Percentiles rank a stretch among this genome's conserved stretches.
Evolutionary conservation across 177 flowering plant species (phyloP).

Genomic region (Vitis hybrid): DNA sequence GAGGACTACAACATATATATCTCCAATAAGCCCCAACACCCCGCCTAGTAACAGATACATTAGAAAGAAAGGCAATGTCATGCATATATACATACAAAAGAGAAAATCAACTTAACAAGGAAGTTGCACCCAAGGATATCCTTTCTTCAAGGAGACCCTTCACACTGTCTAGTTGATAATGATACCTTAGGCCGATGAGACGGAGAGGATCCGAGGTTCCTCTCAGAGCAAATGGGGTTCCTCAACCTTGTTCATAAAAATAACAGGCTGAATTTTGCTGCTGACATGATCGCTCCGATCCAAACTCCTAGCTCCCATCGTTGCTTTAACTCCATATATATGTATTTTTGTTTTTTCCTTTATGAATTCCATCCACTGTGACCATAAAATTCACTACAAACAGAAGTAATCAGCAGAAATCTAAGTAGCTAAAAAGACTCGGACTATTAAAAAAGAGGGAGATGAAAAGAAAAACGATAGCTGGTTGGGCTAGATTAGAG

Average conservation of each 20-base stretch:
- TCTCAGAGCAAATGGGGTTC: slow-evolving; percentile 57
- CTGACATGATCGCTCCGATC: slow-evolving; percentile 91
- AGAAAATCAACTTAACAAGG: slow-evolving; percentile 22
- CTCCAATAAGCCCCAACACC: slow-evolving; percentile 2
- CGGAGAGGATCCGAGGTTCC: slow-evolving; percentile 81
- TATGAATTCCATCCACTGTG: not conserved
- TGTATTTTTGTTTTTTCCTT: slow-evolving; percentile 3
- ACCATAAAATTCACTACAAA: slow-evolving; percentile 20
- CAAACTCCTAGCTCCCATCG: slow-evolving; percentile 33
- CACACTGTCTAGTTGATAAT: slow-evolving; percentile 7
- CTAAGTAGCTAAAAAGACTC: slow-evolving; percentile 6
- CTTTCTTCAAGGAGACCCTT: slow-evolving; percentile 3
- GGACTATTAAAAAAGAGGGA: slow-evolving; percentile 15
- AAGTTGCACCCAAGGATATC: slow-evolving; percentile 11
- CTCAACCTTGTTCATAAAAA: slow-evolving; percentile 30
- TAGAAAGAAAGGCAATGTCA: slow-evolving; percentile 16
- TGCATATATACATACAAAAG: slow-evolving; percentile 25
- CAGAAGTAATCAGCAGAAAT: slow-evolving; percentile 9
- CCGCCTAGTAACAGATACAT: slow-evolving; percentile 23
- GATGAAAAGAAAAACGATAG: slow-evolving; percentile 1
- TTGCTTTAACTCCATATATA: not conserved
- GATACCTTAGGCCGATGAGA: slow-evolving; percentile 25
- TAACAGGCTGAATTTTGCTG: slow-evolving; percentile 42
- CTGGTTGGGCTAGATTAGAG: slow-evolving; percentile 48
- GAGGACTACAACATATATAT: slow-evolving; percentile 28